These are phyloP conservation scores for Jatropha curcas DNA, from an alignment of 345 rosid genomes.

Conservation along the genomic window DNA sequence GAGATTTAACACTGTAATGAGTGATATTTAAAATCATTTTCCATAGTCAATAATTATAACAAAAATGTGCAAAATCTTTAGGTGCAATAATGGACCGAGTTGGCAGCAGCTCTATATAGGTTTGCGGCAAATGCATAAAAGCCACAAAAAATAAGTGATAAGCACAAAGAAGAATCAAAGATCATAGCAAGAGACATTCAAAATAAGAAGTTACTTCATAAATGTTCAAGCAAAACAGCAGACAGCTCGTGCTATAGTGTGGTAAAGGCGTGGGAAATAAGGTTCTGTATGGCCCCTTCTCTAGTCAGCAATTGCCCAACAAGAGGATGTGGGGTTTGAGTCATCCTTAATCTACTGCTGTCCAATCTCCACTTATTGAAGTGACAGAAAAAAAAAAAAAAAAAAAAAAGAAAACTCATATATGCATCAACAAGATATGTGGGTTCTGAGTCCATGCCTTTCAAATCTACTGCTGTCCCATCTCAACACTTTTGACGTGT, in stretches of 20 bases:
- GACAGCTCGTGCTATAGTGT: conserved; percentile 4
- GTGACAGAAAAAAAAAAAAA: neutral
- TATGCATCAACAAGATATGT: too few relatives aligned
- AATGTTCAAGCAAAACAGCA: neutral
- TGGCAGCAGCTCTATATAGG: neutral
- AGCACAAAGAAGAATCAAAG: neutral
- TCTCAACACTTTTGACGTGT: too few relatives aligned
- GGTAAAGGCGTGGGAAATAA: conserved; percentile 1
- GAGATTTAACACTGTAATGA: too few relatives aligned
- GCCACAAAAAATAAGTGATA: neutral
- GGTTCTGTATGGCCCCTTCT: conserved; percentile 1
- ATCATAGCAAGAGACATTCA: neutral
- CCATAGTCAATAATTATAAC: neutral
- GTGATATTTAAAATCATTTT: too few relatives aligned
- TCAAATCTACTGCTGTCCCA: too few relatives aligned
- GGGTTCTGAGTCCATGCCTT: too few relatives aligned
- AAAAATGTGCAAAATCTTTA: conserved; percentile 15
- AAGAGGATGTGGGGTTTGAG: neutral
- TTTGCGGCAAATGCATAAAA: conserved; percentile 6
- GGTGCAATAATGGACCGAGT: neutral
- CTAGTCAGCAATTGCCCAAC: neutral
- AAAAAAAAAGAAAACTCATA: too few relatives aligned
- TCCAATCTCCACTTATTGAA: conserved; percentile 11
- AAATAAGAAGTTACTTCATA: neutral
- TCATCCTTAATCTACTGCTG: conserved; percentile 2